phyloP scores from a whole-genome alignment of 352 stramenopile genomes.

The Blastocystis sp. region DNA sequence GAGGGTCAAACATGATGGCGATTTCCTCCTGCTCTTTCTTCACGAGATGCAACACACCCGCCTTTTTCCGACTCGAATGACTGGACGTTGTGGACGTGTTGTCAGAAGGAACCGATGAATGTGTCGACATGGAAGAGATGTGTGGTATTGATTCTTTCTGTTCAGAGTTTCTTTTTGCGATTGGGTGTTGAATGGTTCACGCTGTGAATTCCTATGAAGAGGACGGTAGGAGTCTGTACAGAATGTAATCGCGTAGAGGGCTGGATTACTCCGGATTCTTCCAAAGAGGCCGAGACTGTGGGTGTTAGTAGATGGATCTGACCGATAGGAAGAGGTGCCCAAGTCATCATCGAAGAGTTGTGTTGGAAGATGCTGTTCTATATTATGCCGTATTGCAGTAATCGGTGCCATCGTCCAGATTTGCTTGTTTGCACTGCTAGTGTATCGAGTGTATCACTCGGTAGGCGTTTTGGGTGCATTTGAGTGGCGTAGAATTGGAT shows the following conservation, averaged over 20 bases:
- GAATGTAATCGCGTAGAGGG: not conserved
- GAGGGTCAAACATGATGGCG: conserved; percentile 9
- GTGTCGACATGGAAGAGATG: not conserved
- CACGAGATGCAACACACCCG: not conserved
- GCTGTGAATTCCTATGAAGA: not conserved
- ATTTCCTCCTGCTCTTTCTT: conserved; percentile 21
- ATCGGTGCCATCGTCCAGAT: too few species aligned
- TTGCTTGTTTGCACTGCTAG: not conserved
- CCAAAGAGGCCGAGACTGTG: not conserved
- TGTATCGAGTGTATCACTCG: not conserved
- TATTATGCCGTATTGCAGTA: too few species aligned
- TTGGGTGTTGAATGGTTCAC: conserved; percentile 2
- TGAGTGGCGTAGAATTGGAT: not conserved
- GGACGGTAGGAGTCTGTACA: not conserved
- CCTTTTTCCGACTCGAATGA: not conserved
- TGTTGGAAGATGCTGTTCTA: too few species aligned
- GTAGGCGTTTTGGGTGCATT: too few species aligned
- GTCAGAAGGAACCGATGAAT: not conserved
- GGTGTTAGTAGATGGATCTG: too few species aligned
- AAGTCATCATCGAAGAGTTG: too few species aligned
- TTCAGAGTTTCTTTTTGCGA: not conserved
- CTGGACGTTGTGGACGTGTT: not conserved
- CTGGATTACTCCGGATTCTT: not conserved
- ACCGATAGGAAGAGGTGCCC: not conserved
- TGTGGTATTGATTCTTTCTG: not conserved